These are phyloP conservation scores for Parathielavia hyrcaniae DNA, from an alignment of 495 filamentous ascomycete species.

Conservation along the genomic window DNA sequence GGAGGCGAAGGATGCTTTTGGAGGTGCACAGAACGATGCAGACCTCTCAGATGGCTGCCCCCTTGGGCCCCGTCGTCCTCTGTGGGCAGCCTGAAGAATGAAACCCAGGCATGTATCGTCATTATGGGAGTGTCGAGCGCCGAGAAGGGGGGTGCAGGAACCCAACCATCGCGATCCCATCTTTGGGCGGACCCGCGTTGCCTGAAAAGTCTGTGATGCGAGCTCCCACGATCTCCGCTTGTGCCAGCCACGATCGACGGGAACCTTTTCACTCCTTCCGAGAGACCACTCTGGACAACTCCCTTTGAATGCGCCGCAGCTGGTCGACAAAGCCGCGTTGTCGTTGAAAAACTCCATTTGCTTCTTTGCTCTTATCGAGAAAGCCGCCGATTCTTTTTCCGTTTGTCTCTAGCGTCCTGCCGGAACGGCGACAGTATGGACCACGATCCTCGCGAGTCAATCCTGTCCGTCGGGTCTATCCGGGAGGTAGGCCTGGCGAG, in stretches of 20 bases:
- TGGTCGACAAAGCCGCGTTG: background rate
- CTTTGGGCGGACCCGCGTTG: background rate
- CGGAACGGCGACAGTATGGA: background rate
- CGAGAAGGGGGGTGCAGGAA: background rate
- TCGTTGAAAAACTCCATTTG: background rate
- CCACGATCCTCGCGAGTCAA: background rate
- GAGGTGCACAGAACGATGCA: too few relatives aligned
- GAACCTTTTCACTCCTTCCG: background rate
- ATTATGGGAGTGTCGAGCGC: background rate
- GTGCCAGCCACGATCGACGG: background rate
- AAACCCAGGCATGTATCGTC: too few relatives aligned
- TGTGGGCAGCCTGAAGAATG: too few relatives aligned
- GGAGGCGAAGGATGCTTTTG: too few relatives aligned
- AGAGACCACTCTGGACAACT: background rate
- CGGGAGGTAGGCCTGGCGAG: slow-evolving; percentile 9
- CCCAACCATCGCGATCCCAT: background rate
- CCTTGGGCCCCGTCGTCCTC: background rate
- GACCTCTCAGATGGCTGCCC: background rate
- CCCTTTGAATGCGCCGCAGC: too few relatives aligned
- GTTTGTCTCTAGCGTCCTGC: too few relatives aligned
- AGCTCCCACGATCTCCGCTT: background rate
- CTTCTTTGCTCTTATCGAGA: background rate
- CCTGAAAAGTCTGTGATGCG: background rate
- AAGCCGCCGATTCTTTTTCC: background rate
- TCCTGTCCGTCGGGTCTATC: background rate